Evolutionary conservation across 2,329 filamentous ascomycete species (phyloP).

Genomic region (Colletotrichum navitas): DNA sequence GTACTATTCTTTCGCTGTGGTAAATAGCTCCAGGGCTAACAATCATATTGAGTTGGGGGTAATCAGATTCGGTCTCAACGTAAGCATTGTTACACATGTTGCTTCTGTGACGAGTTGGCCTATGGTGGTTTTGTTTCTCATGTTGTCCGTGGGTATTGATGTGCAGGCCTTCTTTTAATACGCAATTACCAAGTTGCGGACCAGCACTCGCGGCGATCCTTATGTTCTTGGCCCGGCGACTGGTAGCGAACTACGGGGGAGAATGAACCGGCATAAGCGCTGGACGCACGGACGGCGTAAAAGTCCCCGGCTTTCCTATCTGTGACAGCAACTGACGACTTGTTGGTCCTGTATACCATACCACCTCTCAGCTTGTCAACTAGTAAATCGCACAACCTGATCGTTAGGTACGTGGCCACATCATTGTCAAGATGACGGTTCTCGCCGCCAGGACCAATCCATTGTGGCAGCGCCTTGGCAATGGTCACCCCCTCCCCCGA

Average conservation of each 20-base stretch:
- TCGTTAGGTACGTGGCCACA: neutral
- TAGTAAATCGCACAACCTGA: neutral
- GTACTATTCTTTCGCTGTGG: neutral
- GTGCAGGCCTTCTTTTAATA: neutral
- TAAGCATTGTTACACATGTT: neutral
- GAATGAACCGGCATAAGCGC: neutral
- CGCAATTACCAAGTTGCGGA: neutral
- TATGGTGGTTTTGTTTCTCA: neutral
- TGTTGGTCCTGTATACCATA: neutral
- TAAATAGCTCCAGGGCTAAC: slow-evolving; percentile 3
- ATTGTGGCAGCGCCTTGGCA: neutral
- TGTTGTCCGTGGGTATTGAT: neutral
- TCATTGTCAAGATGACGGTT: neutral
- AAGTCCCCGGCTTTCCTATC: neutral
- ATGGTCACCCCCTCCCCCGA: neutral
- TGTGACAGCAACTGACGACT: neutral
- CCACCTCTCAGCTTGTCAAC: neutral
- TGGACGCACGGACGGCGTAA: neutral
- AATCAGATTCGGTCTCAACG: neutral
- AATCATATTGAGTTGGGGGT: neutral
- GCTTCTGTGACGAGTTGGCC: neutral
- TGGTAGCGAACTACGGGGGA: neutral
- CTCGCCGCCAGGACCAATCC: neutral
- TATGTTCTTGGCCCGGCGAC: neutral
- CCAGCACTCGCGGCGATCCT: neutral